Evolutionary conservation across 1,284 basidiomycete species (phyloP).

Genomic region (Boletus semigastroideus): DNA sequence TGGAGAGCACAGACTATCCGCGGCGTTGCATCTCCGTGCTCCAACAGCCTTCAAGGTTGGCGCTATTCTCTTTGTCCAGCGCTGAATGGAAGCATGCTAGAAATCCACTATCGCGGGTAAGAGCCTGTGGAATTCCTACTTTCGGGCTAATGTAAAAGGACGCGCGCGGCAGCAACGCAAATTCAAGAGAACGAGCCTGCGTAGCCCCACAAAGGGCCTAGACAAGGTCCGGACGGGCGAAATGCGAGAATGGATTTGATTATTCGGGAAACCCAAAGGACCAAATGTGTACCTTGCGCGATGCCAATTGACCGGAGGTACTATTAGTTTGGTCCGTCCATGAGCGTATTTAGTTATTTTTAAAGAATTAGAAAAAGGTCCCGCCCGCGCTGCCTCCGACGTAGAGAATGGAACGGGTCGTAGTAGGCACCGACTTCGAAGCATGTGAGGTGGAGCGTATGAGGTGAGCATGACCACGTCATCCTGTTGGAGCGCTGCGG

Average conservation of each 20-base stretch:
- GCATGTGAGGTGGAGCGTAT: not conserved
- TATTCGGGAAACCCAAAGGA: slow-evolving; percentile 14
- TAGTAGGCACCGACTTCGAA: no score
- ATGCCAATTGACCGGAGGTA: no score
- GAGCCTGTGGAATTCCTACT: slow-evolving; percentile 9
- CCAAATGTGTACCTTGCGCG: not conserved
- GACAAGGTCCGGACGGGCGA: slow-evolving; percentile 3
- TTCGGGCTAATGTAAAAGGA: not conserved
- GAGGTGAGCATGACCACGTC: slow-evolving; percentile 8
- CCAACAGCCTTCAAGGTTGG: not conserved
- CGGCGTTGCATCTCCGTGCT: slow-evolving; percentile 20
- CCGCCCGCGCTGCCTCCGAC: slow-evolving; percentile 15
- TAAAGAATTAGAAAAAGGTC: not conserved
- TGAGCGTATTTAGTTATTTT: not conserved
- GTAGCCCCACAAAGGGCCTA: not conserved
- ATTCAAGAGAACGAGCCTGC: not conserved
- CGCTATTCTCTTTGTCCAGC: slow-evolving; percentile 1
- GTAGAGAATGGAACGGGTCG: slow-evolving; percentile 2
- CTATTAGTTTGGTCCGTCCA: not conserved
- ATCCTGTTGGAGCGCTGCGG: not conserved
- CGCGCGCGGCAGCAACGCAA: slow-evolving; percentile 7
- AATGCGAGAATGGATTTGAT: slow-evolving; percentile 10
- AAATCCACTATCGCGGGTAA: slow-evolving; percentile 3
- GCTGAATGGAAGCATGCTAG: slow-evolving; percentile 4
- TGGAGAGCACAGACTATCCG: slow-evolving; percentile 4